Percentiles rank a stretch among this genome's conserved stretches.
Conservation (phyloP, 352 stramenopile species). For the Globisporangium viniferum region DNA sequence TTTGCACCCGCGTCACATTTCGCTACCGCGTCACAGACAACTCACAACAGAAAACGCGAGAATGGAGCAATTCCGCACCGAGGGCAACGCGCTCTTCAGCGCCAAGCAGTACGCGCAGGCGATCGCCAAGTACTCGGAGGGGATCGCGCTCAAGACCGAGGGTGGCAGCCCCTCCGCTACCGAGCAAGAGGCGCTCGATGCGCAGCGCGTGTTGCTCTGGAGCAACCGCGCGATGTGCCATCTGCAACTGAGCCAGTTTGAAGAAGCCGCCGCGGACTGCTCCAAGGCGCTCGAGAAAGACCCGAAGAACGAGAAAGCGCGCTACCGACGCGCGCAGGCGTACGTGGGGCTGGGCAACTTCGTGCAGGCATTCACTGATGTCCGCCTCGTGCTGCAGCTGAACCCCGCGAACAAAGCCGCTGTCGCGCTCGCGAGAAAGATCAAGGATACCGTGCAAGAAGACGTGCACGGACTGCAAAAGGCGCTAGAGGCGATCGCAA, state of each 20-base stretch:
- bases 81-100: slow-evolving; percentile 75
- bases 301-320: slow-evolving; percentile 67
- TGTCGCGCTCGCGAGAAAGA: slow-evolving; percentile 60
- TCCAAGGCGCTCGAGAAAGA: slow-evolving; percentile 43
- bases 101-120: slow-evolving; percentile 62
- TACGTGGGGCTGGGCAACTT: slow-evolving; percentile 63
- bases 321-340: slow-evolving; percentile 75
- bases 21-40: background rate
- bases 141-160: slow-evolving; percentile 22
- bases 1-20: slow-evolving; percentile 5
- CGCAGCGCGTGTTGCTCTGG: slow-evolving; percentile 61
- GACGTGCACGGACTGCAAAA: slow-evolving; percentile 81
- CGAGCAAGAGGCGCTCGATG: slow-evolving; percentile 19
- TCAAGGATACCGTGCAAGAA: slow-evolving; percentile 69
- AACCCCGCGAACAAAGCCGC: slow-evolving; percentile 75
- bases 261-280: slow-evolving; percentile 51
- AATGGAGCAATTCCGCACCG: slow-evolving; percentile 62
- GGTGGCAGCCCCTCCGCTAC: slow-evolving; percentile 16
- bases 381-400: slow-evolving; percentile 68
- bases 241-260: slow-evolving; percentile 66
- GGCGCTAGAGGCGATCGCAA: slow-evolving; percentile 54
- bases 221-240: slow-evolving; percentile 77
- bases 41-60: slow-evolving; percentile 6
- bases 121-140: slow-evolving; percentile 66
- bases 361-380: slow-evolving; percentile 65